phyloP scores from a whole-genome alignment of 2,329 filamentous ascomycete genomes.

The Fusarium sp. region DNA sequence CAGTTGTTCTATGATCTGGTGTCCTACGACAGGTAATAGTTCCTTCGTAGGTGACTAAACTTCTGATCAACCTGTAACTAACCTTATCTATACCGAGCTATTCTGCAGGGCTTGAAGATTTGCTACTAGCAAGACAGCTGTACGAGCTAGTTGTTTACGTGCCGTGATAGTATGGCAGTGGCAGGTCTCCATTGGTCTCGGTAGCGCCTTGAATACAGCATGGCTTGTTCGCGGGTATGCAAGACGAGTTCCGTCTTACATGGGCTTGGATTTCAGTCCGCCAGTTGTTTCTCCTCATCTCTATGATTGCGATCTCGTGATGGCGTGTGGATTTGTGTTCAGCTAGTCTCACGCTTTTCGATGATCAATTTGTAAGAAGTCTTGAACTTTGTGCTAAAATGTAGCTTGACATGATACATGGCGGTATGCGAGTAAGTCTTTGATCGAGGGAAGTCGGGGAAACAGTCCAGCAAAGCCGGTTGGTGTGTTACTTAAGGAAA shows the following conservation, averaged over 20 bases:
- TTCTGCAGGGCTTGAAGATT: no score
- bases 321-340: neutral
- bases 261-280: neutral
- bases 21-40: neutral
- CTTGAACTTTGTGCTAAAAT: no score
- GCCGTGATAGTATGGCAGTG: neutral
- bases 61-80: neutral
- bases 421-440: no score
- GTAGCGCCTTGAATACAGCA: neutral
- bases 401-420: no score
- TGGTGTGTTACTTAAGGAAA: no score
- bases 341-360: neutral
- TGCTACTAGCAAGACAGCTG: neutral
- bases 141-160: neutral
- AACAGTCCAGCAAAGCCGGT: no score
- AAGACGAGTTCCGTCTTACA: no score
- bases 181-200: neutral
- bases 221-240: neutral
- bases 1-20: neutral
- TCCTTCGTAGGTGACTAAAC: neutral
- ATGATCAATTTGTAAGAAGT: no score
- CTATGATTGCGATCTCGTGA: neutral
- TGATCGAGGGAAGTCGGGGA: no score
- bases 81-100: neutral
- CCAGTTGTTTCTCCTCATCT: neutral